Percentiles rank a stretch among this genome's conserved stretches.
These are phyloP conservation scores for Ustilago loliicola DNA, from an alignment of 1,284 basidiomycete species.

Conservation along the genomic window DNA sequence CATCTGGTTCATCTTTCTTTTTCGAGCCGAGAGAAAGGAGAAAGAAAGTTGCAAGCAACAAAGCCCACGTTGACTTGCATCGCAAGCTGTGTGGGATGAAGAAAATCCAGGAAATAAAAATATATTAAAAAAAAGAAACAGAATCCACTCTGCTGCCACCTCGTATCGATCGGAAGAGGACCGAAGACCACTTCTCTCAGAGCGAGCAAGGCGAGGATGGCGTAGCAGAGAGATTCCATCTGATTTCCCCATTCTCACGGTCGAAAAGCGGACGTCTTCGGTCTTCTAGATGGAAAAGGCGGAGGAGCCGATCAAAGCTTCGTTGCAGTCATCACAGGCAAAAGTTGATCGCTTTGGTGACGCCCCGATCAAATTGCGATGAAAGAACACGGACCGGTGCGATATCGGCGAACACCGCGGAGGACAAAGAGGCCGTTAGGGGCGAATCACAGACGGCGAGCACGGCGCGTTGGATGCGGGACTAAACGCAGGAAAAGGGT, in stretches of 20 bases:
- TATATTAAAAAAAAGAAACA: slow-evolving; percentile 2
- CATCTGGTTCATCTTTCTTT: neutral
- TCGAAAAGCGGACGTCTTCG: neutral
- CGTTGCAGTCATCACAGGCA: neutral
- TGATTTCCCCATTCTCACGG: neutral
- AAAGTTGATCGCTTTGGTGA: neutral
- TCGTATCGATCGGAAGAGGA: slow-evolving; percentile 10
- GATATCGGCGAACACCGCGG: slow-evolving; percentile 2
- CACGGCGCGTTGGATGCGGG: no score
- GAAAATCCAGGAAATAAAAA: slow-evolving; percentile 1
- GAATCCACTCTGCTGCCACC: neutral
- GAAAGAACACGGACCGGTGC: neutral
- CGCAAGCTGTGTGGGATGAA: neutral
- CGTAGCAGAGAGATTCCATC: neutral
- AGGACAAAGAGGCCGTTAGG: neutral
- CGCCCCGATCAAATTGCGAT: neutral
- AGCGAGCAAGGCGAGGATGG: neutral
- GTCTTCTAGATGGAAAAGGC: neutral
- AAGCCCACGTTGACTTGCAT: slow-evolving; percentile 1
- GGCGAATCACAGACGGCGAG: neutral
- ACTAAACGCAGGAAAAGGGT: neutral
- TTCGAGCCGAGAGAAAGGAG: neutral
- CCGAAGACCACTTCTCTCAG: neutral
- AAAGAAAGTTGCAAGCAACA: no score
- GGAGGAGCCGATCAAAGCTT: neutral